Percentiles rank a stretch among this genome's conserved stretches.
These are phyloP conservation scores for Hylodesmum podocarpum DNA, from an alignment of 306 rosid genomes.

Conservation along the genomic window DNA sequence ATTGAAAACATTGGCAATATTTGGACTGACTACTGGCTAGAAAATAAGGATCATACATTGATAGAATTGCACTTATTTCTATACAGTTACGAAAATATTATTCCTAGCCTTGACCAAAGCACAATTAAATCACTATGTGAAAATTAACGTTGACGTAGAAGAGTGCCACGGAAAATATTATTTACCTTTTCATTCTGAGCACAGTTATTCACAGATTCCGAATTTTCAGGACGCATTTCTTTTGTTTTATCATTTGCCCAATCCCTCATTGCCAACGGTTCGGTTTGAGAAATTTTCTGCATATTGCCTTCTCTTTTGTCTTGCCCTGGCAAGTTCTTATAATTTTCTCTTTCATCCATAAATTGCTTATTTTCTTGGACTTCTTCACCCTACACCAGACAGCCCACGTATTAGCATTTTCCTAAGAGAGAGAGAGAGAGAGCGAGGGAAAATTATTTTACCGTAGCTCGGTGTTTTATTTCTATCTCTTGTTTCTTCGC, in stretches of 20 bases:
- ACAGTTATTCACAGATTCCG: slow-evolving; percentile 28
- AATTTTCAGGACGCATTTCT: slow-evolving; percentile 35
- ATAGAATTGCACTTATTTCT: not conserved
- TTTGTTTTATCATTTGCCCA: slow-evolving; percentile 33
- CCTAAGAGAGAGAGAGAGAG: slow-evolving; percentile 2
- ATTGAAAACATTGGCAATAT: not conserved
- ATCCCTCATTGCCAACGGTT: slow-evolving; percentile 31
- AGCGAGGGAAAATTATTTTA: slow-evolving; percentile 28
- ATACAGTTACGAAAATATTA: not conserved
- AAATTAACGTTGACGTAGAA: slow-evolving; percentile 14
- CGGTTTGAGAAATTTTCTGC: slow-evolving; percentile 37
- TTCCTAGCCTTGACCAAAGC: slow-evolving; percentile 11
- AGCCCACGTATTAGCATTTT: slow-evolving; percentile 29
- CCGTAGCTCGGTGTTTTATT: slow-evolving; percentile 42
- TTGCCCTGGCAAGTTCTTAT: slow-evolving; percentile 36
- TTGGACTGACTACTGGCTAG: not conserved
- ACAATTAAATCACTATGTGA: slow-evolving; percentile 18
- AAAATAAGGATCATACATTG: slow-evolving; percentile 9
- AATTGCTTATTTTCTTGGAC: slow-evolving; percentile 42
- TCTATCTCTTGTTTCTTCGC: slow-evolving; percentile 58
- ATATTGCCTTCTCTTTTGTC: slow-evolving; percentile 24
- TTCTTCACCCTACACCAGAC: slow-evolving; percentile 56
- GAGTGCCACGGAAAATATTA: slow-evolving; percentile 3
- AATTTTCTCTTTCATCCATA: slow-evolving; percentile 38
- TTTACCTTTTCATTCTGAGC: slow-evolving; percentile 49